A percentile compares a stretch with the other conserved stretches of the same genome.
Evolutionary conservation across 2,329 filamentous ascomycete species (phyloP).

Genomic region (Elsinoe batatas): DNA sequence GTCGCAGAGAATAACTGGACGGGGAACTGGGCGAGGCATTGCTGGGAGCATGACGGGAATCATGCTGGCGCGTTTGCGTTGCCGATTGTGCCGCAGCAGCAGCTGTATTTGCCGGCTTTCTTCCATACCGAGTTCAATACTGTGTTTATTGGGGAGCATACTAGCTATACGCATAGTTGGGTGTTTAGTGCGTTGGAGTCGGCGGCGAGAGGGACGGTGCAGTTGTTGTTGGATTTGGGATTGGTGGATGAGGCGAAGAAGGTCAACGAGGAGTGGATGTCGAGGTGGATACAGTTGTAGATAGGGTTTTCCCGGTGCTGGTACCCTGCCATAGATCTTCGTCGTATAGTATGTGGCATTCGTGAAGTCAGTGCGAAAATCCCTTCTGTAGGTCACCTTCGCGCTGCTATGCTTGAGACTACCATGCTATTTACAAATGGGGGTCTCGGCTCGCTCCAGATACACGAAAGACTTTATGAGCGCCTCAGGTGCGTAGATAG

Average conservation of each 20-base stretch:
- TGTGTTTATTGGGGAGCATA: conserved; percentile 46
- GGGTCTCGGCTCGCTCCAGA: too few relatives aligned
- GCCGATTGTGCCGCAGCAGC: conserved; percentile 55
- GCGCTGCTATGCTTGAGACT: too few relatives aligned
- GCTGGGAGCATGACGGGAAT: conserved; percentile 55
- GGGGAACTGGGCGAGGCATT: conserved; percentile 53
- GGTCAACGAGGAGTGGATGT: conserved; percentile 58
- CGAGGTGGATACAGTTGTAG: conserved; percentile 47
- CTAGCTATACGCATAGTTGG: conserved; percentile 59
- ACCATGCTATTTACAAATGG: too few relatives aligned
- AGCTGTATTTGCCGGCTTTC: conserved; percentile 62
- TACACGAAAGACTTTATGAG: too few relatives aligned
- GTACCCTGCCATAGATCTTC: too few relatives aligned
- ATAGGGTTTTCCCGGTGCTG: too few relatives aligned
- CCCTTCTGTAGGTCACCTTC: too few relatives aligned
- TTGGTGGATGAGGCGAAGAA: conserved; percentile 61
- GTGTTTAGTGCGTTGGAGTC: conserved; percentile 58
- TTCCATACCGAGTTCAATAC: conserved; percentile 59
- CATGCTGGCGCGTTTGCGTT: conserved; percentile 53
- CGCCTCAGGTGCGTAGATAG: too few relatives aligned
- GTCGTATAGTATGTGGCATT: too few relatives aligned
- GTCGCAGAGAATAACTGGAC: conserved; percentile 53
- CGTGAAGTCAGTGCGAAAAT: too few relatives aligned
- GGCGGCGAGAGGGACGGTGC: conserved; percentile 54
- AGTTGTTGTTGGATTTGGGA: conserved; percentile 54